These are phyloP conservation scores for Trematosphaeria pertusa DNA, from an alignment of 2,329 filamentous ascomycete genomes.

Conservation along the genomic window DNA sequence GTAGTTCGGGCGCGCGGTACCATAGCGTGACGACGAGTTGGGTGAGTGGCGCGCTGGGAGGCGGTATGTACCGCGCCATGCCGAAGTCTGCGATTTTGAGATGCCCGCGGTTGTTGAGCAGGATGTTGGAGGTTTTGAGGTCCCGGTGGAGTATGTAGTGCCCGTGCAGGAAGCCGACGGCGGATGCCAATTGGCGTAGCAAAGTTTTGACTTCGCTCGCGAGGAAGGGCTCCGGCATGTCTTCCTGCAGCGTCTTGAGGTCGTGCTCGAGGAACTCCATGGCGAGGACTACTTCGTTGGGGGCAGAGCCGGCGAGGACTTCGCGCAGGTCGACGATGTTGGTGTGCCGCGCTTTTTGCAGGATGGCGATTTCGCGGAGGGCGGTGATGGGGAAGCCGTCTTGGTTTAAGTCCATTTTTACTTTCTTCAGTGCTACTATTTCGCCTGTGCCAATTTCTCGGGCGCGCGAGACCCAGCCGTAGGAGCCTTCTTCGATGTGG, in stretches of 20 bases:
- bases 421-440: slow-evolving; percentile 89
- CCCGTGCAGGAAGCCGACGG: slow-evolving; percentile 83
- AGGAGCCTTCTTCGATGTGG: slow-evolving; percentile 96
- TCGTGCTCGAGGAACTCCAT: slow-evolving; percentile 99
- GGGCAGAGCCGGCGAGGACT: slow-evolving; percentile 76
- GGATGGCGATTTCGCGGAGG: slow-evolving; percentile 88
- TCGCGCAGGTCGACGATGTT: slow-evolving; percentile 86
- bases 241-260: slow-evolving; percentile 88
- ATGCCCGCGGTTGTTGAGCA: slow-evolving; percentile 92
- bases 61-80: slow-evolving; percentile 88
- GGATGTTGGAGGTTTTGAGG: slow-evolving; percentile 60
- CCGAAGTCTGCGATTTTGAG: slow-evolving; percentile 98
- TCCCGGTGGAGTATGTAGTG: slow-evolving; percentile 78
- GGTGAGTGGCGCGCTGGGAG: slow-evolving; percentile 75
- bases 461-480: slow-evolving; percentile 91
- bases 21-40: slow-evolving; percentile 95
- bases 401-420: slow-evolving; percentile 79
- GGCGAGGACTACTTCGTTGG: slow-evolving; percentile 82
- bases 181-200: slow-evolving; percentile 79
- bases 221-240: slow-evolving; percentile 93
- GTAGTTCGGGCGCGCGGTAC: slow-evolving; percentile 91
- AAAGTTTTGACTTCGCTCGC: slow-evolving; percentile 93
- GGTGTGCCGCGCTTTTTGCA: slow-evolving; percentile 78
- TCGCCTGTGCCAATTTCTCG: slow-evolving; percentile 74
- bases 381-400: slow-evolving; percentile 94